Percentiles rank a stretch among this genome's conserved stretches.
Conservation (phyloP, 805 yeast species). For the Diddensiella santjacobensis region DNA sequence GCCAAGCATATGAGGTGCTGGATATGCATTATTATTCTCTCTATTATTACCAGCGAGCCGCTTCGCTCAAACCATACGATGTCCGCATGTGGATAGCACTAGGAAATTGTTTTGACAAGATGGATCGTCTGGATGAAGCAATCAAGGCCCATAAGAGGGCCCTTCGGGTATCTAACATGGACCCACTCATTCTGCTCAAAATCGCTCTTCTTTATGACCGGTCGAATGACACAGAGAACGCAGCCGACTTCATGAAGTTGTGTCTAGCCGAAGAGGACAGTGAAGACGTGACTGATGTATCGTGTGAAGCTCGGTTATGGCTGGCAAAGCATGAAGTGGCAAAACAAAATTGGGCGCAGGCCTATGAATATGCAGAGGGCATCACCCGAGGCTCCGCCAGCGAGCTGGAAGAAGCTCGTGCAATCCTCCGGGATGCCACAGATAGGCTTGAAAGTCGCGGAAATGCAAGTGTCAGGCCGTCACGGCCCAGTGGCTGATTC, state of each 20-base stretch:
- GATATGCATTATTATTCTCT: slow-evolving; percentile 92
- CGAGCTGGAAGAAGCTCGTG: slow-evolving; percentile 84
- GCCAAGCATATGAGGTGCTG: slow-evolving; percentile 94
- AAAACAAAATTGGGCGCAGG: slow-evolving; percentile 56
- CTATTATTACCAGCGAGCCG: slow-evolving; percentile 88
- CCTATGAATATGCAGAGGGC: slow-evolving; percentile 69
- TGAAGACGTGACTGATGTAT: slow-evolving; percentile 68
- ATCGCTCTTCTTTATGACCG: slow-evolving; percentile 66
- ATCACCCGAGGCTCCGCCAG: slow-evolving; percentile 72
- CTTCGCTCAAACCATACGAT: slow-evolving; percentile 82
- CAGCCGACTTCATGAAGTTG: slow-evolving; percentile 60
- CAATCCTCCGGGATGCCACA: slow-evolving; percentile 47
- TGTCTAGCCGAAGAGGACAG: slow-evolving; percentile 59
- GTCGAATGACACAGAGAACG: slow-evolving; percentile 47
- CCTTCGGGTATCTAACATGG: slow-evolving; percentile 52
- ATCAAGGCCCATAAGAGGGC: slow-evolving; percentile 81
- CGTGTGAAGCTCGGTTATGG: slow-evolving; percentile 82
- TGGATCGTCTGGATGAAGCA: slow-evolving; percentile 67
- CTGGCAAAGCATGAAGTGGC: slow-evolving; percentile 65
- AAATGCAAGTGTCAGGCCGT: slow-evolving; percentile 9
- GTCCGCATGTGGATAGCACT: slow-evolving; percentile 96
- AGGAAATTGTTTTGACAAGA: slow-evolving; percentile 82
- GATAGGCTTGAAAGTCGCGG: slow-evolving; percentile 15
- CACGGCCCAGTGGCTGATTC: neutral
- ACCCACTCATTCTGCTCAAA: slow-evolving; percentile 54